phyloP scores from a whole-genome alignment of 202 grass and related monocot genomes.

The Dendrocalamus latiflorus region DNA sequence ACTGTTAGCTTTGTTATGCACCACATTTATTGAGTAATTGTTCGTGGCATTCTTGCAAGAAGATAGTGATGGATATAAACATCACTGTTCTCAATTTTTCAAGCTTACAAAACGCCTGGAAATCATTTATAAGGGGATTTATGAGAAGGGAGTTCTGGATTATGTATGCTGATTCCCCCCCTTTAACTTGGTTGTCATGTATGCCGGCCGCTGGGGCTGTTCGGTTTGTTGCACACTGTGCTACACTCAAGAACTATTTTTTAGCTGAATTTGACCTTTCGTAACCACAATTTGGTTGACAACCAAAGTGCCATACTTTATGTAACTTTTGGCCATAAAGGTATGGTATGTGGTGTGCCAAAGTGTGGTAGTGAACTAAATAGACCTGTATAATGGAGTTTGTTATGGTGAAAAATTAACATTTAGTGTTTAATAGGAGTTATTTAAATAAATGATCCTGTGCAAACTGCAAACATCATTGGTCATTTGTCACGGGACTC shows the following conservation, averaged over 20 bases:
- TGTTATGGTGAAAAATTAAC: neutral
- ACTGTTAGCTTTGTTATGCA: slow-evolving; percentile 9
- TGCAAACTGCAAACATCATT: neutral
- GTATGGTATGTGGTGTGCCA: neutral
- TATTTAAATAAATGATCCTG: neutral
- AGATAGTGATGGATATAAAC: neutral
- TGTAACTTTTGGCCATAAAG: too few species aligned
- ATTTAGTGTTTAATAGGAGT: neutral
- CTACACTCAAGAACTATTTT: neutral
- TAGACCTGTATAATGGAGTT: neutral
- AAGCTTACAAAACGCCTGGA: neutral
- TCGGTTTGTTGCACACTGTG: neutral
- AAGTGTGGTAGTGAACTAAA: neutral
- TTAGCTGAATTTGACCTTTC: neutral
- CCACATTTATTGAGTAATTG: slow-evolving; percentile 14
- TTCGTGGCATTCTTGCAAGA: slow-evolving; percentile 4
- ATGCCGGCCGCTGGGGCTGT: neutral
- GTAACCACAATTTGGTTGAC: neutral
- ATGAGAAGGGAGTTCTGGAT: neutral
- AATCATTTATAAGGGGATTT: neutral
- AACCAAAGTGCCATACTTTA: neutral
- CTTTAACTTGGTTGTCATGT: neutral
- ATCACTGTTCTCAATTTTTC: slow-evolving; percentile 5
- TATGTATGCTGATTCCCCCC: neutral
- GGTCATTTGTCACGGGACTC: neutral